phyloP scores from a whole-genome alignment of 2,329 filamentous ascomycete species.

The Botrytis porri region DNA sequence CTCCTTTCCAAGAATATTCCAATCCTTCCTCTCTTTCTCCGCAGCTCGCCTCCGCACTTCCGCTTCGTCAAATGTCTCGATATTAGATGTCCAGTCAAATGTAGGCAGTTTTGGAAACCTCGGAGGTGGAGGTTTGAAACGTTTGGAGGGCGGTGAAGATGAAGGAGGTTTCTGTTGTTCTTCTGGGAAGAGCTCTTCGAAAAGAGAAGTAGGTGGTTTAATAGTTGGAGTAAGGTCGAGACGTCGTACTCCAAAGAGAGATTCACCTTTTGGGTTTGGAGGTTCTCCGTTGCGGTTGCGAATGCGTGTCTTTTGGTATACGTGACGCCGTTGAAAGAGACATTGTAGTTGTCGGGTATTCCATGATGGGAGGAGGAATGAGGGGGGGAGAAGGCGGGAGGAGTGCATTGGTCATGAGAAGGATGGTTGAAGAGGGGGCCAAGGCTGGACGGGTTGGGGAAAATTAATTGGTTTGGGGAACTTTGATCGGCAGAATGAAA shows the following conservation, averaged over 20 bases:
- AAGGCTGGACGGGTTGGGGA: conserved; percentile 17
- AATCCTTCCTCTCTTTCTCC: conserved; percentile 10
- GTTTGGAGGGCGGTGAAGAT: background rate
- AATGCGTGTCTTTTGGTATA: conserved; percentile 26
- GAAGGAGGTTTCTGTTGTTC: conserved; percentile 31
- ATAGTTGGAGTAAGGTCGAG: background rate
- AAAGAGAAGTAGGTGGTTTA: conserved; percentile 36
- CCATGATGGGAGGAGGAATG: conserved; percentile 45
- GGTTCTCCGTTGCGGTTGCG: conserved; percentile 14
- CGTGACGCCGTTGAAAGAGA: conserved; percentile 16
- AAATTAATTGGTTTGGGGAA: conserved; percentile 16
- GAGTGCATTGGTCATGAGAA: conserved; percentile 42
- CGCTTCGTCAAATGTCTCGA: conserved; percentile 2
- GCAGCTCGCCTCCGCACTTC: conserved; percentile 10
- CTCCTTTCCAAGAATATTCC: background rate
- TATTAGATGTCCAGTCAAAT: conserved; percentile 30
- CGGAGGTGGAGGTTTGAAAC: background rate
- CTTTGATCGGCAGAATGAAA: conserved; percentile 3
- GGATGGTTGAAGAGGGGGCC: background rate
- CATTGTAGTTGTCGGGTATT: conserved; percentile 37
- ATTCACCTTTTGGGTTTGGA: conserved; percentile 5
- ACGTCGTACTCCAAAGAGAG: conserved; percentile 10
- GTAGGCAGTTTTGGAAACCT: conserved; percentile 32
- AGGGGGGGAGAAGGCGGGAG: conserved; percentile 43
- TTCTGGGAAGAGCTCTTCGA: conserved; percentile 55